phyloP scores from a whole-genome alignment of 345 rosid genomes.

The Arabidopsis thaliana region DNA sequence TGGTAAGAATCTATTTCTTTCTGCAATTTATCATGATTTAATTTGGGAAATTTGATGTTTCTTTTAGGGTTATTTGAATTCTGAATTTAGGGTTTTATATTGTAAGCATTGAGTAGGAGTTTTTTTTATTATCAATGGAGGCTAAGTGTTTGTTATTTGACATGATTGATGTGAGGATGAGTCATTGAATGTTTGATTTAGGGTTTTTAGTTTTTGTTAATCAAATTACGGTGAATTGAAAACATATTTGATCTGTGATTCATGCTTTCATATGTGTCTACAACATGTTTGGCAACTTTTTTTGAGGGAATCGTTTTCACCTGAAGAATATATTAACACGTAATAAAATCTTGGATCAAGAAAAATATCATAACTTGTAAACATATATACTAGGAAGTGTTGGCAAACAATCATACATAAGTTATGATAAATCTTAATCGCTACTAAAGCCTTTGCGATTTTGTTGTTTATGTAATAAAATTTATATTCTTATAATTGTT shows the following conservation, averaged over 20 bases:
- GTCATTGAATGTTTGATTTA: no score
- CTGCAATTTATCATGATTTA: no score
- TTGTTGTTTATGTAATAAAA: not conserved
- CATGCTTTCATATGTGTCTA: slow-evolving; percentile 30
- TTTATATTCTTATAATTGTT: slow-evolving; percentile 1
- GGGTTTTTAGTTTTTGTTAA: no score
- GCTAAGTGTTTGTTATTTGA: no score
- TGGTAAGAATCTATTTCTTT: no score
- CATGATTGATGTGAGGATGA: no score
- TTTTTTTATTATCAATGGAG: no score
- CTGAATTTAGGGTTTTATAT: no score
- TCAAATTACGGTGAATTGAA: no score
- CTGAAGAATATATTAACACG: slow-evolving; percentile 10
- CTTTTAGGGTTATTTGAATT: no score
- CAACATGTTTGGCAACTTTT: slow-evolving; percentile 41
- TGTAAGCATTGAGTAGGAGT: no score
- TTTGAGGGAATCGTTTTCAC: slow-evolving; percentile 39
- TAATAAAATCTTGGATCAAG: slow-evolving; percentile 21
- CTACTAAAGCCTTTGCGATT: slow-evolving; percentile 4
- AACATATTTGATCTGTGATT: not conserved
- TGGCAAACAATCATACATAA: slow-evolving; percentile 19
- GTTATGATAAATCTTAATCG: not conserved
- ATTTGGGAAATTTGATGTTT: no score
- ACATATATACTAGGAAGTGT: not conserved
- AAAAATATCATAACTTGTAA: slow-evolving; percentile 11